phyloP scores from a whole-genome alignment of 306 rosid genomes.

The Crotalaria pallida region DNA sequence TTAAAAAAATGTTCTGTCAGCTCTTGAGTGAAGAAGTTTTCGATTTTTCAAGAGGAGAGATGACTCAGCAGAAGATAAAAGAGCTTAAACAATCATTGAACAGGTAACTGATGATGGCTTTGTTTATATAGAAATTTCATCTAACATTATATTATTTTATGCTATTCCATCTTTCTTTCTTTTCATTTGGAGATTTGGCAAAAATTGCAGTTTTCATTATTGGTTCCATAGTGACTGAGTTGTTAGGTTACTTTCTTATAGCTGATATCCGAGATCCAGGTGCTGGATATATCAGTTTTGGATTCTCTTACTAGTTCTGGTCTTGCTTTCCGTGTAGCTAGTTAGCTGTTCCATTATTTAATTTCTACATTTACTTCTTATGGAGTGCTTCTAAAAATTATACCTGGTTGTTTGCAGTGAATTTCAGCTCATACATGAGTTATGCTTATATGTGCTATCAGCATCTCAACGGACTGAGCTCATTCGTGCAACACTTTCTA shows the following conservation, averaged over 20 bases:
- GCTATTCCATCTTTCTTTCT: background rate
- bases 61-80: constrained; percentile 25
- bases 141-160: background rate
- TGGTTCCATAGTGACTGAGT: background rate
- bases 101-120: background rate
- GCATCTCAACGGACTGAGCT: constrained; percentile 95
- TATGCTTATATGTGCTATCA: constrained; percentile 90
- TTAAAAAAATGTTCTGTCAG: background rate
- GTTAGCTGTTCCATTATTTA: background rate
- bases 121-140: background rate
- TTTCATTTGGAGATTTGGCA: background rate
- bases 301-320: background rate
- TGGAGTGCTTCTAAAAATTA: background rate
- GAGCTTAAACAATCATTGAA: constrained; percentile 23
- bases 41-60: constrained; percentile 26
- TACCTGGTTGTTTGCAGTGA: constrained; percentile 65
- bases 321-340: background rate
- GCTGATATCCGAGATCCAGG: background rate
- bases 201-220: background rate
- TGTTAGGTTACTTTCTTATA: background rate
- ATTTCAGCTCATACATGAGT: constrained; percentile 97
- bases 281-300: background rate
- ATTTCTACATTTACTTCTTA: background rate
- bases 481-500: constrained; percentile 82
- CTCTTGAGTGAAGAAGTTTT: constrained; percentile 23